Evolutionary conservation across 1,139 yeast genomes (phyloP).

Genomic region (Meyerozyma carpophila): DNA sequence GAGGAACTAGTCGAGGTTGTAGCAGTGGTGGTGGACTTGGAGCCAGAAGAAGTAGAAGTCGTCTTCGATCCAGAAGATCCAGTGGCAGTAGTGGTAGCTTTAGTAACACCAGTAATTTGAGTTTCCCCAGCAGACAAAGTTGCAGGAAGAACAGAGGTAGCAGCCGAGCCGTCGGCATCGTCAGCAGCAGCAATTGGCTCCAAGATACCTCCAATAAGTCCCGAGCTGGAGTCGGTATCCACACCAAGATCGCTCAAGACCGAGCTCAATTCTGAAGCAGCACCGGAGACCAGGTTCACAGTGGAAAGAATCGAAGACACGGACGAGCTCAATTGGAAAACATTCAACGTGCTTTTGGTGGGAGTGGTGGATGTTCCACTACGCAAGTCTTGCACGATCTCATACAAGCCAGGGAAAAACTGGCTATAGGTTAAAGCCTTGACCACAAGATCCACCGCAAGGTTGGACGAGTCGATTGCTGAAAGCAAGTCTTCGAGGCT

Average conservation of each 20-base stretch:
- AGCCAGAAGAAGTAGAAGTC: slow-evolving; percentile 4
- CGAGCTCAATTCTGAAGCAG: slow-evolving; percentile 8
- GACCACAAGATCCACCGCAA: slow-evolving; percentile 22
- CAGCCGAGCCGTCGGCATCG: slow-evolving; percentile 4
- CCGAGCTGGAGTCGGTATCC: slow-evolving; percentile 9
- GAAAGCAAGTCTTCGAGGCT: slow-evolving; percentile 17
- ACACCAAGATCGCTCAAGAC: slow-evolving; percentile 7
- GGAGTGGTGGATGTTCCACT: slow-evolving; percentile 13
- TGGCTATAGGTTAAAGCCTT: neutral
- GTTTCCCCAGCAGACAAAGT: slow-evolving; percentile 1
- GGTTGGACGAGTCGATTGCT: slow-evolving; percentile 21
- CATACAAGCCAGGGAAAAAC: neutral
- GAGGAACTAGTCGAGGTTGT: slow-evolving; percentile 3
- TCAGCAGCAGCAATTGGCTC: slow-evolving; percentile 7
- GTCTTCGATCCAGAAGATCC: slow-evolving; percentile 3
- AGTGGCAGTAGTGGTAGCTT: neutral
- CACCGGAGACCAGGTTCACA: slow-evolving; percentile 3
- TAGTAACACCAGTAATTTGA: neutral
- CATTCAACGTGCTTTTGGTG: slow-evolving; percentile 7
- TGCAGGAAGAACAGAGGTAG: slow-evolving; percentile 3
- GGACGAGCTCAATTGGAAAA: slow-evolving; percentile 10
- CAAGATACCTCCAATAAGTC: slow-evolving; percentile 11
- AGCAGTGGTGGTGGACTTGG: slow-evolving; percentile 4
- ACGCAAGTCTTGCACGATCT: slow-evolving; percentile 15
- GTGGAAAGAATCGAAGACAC: slow-evolving; percentile 4